Evolutionary conservation across 2,329 filamentous ascomycete genomes (phyloP).

Genomic region (Hypoxylon sp.): DNA sequence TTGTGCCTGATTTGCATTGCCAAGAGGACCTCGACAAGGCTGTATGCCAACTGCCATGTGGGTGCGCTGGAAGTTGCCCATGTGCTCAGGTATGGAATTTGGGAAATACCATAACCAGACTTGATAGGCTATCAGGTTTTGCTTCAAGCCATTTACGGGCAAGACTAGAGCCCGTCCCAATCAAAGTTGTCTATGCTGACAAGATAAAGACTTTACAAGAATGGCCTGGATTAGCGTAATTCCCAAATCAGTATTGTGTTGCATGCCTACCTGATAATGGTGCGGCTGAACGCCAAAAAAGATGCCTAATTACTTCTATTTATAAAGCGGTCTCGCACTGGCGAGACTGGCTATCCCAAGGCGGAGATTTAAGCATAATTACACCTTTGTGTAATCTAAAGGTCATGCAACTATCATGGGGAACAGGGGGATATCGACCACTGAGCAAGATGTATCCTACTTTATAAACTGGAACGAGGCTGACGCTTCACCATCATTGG

Average conservation of each 20-base stretch:
- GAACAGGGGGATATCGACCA: constrained; percentile 11
- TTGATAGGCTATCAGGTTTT: constrained; percentile 5
- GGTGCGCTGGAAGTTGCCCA: constrained; percentile 5
- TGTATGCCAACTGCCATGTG: constrained; percentile 6
- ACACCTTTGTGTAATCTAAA: too few relatives aligned
- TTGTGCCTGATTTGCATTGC: too few relatives aligned
- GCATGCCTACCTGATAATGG: too few relatives aligned
- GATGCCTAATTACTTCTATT: constrained; percentile 19
- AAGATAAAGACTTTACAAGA: too few relatives aligned
- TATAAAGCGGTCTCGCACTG: constrained; percentile 17
- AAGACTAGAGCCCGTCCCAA: constrained; percentile 11
- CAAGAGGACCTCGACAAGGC: constrained; percentile 13
- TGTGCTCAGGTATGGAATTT: constrained; percentile 1
- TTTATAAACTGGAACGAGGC: constrained; percentile 9
- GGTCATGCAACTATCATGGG: constrained; percentile 4
- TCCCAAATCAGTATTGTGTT: too few relatives aligned
- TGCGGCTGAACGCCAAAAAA: constrained; percentile 20
- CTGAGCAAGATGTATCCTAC: constrained; percentile 1
- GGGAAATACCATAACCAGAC: background rate
- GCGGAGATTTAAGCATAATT: constrained; percentile 5
- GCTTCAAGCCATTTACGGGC: constrained; percentile 1
- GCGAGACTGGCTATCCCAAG: constrained; percentile 8
- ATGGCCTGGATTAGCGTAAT: too few relatives aligned
- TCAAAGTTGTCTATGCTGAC: background rate
- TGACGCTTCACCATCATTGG: constrained; percentile 14